Conservation (phyloP, 352 stramenopile genomes). For the Pythium biforme region DNA sequence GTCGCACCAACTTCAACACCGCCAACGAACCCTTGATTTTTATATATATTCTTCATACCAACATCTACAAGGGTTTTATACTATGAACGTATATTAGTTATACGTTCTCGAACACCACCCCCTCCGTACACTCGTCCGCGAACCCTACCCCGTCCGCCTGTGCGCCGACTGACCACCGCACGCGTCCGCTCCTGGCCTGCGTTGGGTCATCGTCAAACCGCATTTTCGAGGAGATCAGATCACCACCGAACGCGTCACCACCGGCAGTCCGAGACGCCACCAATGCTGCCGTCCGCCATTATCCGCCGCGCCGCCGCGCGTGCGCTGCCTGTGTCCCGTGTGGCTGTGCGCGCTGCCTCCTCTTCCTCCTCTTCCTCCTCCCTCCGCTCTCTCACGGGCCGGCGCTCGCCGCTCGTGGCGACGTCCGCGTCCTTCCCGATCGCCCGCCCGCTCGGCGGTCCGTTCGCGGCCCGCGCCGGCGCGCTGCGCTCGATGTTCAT, state of each 20-base stretch:
- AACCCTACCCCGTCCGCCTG: conserved; percentile 2
- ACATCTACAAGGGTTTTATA: no score
- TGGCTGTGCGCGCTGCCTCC: neutral
- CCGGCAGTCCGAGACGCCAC: neutral
- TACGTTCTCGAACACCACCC: neutral
- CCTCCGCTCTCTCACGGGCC: no score
- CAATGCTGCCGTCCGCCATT: conserved; percentile 14
- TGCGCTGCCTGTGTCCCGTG: neutral
- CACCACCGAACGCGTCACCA: conserved; percentile 4
- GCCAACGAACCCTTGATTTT: neutral
- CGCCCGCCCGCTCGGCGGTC: neutral
- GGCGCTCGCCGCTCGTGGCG: no score
- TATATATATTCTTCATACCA: conserved; percentile 7
- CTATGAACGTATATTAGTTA: conserved; percentile 6
- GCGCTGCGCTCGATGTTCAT: conserved; percentile 95
- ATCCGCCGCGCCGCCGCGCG: neutral
- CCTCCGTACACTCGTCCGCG: neutral
- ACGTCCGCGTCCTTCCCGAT: neutral
- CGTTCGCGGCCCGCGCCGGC: conserved; percentile 27
- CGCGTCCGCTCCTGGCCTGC: neutral
- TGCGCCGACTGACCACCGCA: neutral
- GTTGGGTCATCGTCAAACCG: neutral
- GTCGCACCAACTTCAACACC: neutral
- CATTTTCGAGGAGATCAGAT: neutral
- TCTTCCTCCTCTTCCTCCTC: no score